phyloP scores from a whole-genome alignment of 176 grass and related monocot species.

The Triticum dicoccoides region DNA sequence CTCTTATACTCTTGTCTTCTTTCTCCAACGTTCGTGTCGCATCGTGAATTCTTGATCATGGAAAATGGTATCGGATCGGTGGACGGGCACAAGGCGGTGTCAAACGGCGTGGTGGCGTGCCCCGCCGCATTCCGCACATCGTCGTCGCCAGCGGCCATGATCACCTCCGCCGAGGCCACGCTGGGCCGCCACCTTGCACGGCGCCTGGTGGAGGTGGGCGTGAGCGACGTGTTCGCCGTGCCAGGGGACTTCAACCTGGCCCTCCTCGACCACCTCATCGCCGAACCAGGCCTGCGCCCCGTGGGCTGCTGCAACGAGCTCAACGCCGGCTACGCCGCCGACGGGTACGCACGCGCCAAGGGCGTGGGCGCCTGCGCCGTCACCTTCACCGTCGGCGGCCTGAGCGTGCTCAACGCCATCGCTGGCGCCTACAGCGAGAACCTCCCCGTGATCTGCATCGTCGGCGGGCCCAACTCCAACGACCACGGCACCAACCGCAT shows the following conservation, averaged over 20 bases:
- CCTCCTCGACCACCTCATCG: slow-evolving; percentile 80
- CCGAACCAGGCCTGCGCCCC: slow-evolving; percentile 74
- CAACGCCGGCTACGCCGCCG: slow-evolving; percentile 66
- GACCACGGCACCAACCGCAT: slow-evolving; percentile 85
- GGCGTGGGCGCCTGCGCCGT: slow-evolving; percentile 78
- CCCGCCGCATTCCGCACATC: neutral
- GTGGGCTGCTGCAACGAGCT: slow-evolving; percentile 97
- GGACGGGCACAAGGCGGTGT: neutral
- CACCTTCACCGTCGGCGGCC: slow-evolving; percentile 85
- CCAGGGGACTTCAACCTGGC: slow-evolving; percentile 93
- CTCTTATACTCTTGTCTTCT: neutral
- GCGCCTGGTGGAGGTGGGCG: slow-evolving; percentile 67
- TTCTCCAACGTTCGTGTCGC: neutral
- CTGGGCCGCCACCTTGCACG: slow-evolving; percentile 73
- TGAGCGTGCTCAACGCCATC: slow-evolving; percentile 90
- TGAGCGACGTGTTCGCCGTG: slow-evolving; percentile 78
- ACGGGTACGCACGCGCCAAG: slow-evolving; percentile 52
- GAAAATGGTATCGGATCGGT: neutral
- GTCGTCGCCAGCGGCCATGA: neutral
- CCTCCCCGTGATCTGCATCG: slow-evolving; percentile 82
- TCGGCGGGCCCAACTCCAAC: slow-evolving; percentile 79
- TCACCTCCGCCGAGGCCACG: slow-evolving; percentile 13
- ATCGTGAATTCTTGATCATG: neutral
- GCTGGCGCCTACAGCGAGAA: slow-evolving; percentile 94
- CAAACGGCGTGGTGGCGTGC: neutral